A percentile compares a stretch with the other conserved stretches of the same genome.
These are phyloP conservation scores for Hypoxylon rickii DNA, from an alignment of 495 filamentous ascomycete genomes.

Conservation along the genomic window DNA sequence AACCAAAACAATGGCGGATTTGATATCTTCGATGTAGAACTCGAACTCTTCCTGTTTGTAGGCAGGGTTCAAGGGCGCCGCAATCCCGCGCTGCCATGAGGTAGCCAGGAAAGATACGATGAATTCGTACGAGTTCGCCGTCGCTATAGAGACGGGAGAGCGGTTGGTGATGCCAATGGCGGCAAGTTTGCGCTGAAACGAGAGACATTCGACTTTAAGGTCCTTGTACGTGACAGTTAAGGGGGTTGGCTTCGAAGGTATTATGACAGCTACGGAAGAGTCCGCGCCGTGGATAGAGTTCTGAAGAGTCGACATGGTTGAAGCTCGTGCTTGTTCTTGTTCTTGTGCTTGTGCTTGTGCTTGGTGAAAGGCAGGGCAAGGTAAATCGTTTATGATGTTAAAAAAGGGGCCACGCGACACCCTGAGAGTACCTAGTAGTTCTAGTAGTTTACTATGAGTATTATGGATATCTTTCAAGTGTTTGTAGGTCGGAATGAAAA, in stretches of 20 bases:
- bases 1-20: conserved; percentile 72
- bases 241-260: conserved; percentile 62
- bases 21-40: conserved; percentile 86
- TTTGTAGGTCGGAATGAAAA: not conserved
- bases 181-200: conserved; percentile 75
- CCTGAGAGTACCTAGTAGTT: too few species aligned
- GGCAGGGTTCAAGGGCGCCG: conserved; percentile 78
- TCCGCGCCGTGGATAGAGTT: conserved; percentile 47
- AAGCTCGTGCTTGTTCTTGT: too few species aligned
- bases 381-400: too few species aligned
- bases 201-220: conserved; percentile 61
- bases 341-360: too few species aligned
- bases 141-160: conserved; percentile 73
- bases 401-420: too few species aligned
- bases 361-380: too few species aligned
- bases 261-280: conserved; percentile 62
- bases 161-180: conserved; percentile 65
- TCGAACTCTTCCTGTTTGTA: conserved; percentile 89
- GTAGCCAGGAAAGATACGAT: conserved; percentile 79
- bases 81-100: conserved; percentile 76
- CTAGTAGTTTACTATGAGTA: too few species aligned
- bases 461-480: too few species aligned
- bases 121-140: conserved; percentile 81
- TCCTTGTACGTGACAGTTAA: conserved; percentile 66
- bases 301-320: conserved; percentile 48